These are phyloP conservation scores for Fraxinus dipetala DNA, from an alignment of 305 asterid genomes.

Conservation along the genomic window DNA sequence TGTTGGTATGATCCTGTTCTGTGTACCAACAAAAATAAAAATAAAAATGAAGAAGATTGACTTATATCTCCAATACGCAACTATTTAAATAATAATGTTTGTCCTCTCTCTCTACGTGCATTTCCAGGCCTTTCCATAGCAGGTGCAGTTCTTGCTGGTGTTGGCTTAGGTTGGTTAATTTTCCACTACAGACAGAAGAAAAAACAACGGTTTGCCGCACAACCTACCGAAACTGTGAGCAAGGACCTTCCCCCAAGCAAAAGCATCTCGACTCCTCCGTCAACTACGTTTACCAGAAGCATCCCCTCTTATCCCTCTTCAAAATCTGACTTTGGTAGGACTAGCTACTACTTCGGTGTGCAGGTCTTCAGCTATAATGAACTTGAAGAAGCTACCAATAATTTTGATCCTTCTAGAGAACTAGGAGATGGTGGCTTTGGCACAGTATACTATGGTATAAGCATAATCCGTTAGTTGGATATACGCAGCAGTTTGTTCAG, in stretches of 20 bases:
- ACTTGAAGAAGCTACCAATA: constrained; percentile 78
- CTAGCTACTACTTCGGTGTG: constrained; percentile 61
- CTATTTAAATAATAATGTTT: constrained; percentile 8
- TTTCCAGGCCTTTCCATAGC: constrained; percentile 50
- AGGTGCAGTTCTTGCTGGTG: constrained; percentile 63
- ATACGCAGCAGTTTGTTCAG: not conserved
- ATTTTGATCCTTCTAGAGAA: constrained; percentile 54
- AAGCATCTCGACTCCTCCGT: constrained; percentile 30
- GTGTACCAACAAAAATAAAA: too few relatives aligned
- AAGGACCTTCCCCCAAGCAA: constrained; percentile 49
- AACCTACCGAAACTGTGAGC: constrained; percentile 26
- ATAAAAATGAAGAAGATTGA: not conserved
- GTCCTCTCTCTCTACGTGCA: constrained; percentile 10
- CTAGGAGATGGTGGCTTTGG: constrained; percentile 96
- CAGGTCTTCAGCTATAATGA: constrained; percentile 65
- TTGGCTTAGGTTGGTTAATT: constrained; percentile 51
- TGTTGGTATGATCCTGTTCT: constrained; percentile 35
- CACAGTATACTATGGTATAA: constrained; percentile 72
- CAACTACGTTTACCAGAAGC: constrained; percentile 48
- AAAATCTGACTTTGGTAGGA: constrained; percentile 41
- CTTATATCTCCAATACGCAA: not conserved
- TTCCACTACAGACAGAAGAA: constrained; percentile 51
- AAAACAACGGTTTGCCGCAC: constrained; percentile 37
- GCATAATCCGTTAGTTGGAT: not conserved
- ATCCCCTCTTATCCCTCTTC: constrained; percentile 67